These are phyloP conservation scores for Aspergillus costaricaensis DNA, from an alignment of 2,329 filamentous ascomycete genomes.

Conservation along the genomic window DNA sequence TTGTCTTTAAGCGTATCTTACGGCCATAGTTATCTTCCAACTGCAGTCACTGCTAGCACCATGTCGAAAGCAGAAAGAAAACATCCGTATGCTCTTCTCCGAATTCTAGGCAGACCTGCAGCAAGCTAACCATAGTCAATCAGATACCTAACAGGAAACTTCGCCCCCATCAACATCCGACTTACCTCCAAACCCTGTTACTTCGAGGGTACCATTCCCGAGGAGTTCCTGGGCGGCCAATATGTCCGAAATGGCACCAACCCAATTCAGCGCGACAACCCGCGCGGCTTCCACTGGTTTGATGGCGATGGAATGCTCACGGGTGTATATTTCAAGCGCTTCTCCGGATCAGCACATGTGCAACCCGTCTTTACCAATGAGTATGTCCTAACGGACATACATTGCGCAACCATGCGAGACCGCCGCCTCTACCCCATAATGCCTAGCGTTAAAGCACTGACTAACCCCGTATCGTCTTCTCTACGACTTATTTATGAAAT, in stretches of 20 bases:
- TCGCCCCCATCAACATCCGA: conserved; percentile 63
- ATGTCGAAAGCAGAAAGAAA: background rate
- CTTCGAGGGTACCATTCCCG: conserved; percentile 61
- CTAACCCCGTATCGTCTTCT: background rate
- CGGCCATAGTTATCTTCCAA: background rate
- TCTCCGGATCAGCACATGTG: conserved; percentile 45
- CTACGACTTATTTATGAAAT: background rate
- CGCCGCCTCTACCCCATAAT: conserved; percentile 59
- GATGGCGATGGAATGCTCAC: conserved; percentile 75
- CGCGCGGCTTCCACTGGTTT: conserved; percentile 70
- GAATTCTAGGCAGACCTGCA: too few relatives aligned
- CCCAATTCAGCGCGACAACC: conserved; percentile 63
- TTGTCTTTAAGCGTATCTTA: background rate
- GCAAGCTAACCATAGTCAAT: background rate
- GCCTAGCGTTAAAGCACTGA: conserved; percentile 60
- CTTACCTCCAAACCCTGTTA: conserved; percentile 56
- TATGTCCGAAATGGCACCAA: conserved; percentile 74
- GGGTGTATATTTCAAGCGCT: conserved; percentile 61
- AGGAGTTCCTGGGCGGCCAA: conserved; percentile 67
- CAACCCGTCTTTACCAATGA: conserved; percentile 69
- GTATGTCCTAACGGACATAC: conserved; percentile 68
- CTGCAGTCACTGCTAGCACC: too few relatives aligned
- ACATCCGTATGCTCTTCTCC: background rate
- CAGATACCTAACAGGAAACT: conserved; percentile 68
- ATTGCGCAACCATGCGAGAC: conserved; percentile 56